These are phyloP conservation scores for Calocybe indica DNA, from an alignment of 768 basidiomycete species.

Conservation along the genomic window DNA sequence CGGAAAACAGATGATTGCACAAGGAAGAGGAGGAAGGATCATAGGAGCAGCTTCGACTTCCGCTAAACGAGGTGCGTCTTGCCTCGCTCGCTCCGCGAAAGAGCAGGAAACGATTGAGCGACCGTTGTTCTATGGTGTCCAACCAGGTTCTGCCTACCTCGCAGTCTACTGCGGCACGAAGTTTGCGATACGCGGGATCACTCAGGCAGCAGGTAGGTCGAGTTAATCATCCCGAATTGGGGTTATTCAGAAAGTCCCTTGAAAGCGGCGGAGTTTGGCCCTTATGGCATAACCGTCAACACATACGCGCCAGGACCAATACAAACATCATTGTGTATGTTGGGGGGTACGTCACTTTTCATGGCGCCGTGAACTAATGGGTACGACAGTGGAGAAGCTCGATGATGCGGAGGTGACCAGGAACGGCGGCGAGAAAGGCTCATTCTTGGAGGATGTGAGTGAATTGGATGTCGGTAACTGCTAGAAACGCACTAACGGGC, in stretches of 20 bases:
- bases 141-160: background rate
- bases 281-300: conserved; percentile 35
- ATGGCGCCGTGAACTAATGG: too few species aligned
- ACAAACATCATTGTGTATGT: conserved; percentile 10
- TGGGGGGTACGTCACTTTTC: too few species aligned
- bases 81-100: background rate
- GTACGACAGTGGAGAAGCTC: too few species aligned
- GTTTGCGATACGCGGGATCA: conserved; percentile 34
- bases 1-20: conserved; percentile 52
- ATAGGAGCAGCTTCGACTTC: conserved; percentile 35
- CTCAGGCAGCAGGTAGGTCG: conserved; percentile 29
- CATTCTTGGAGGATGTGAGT: too few species aligned
- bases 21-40: conserved; percentile 48
- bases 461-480: too few species aligned
- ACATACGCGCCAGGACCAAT: conserved; percentile 31
- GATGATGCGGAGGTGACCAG: too few species aligned
- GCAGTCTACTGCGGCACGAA: conserved; percentile 28
- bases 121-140: background rate
- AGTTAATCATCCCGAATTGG: background rate
- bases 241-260: background rate
- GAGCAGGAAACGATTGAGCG: too few species aligned
- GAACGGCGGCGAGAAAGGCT: too few species aligned
- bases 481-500: too few species aligned
- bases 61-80: conserved; percentile 20
- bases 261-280: conserved; percentile 29